Conservation (phyloP, 2,329 filamentous ascomycete species). For the Penicillium capsulatum region DNA sequence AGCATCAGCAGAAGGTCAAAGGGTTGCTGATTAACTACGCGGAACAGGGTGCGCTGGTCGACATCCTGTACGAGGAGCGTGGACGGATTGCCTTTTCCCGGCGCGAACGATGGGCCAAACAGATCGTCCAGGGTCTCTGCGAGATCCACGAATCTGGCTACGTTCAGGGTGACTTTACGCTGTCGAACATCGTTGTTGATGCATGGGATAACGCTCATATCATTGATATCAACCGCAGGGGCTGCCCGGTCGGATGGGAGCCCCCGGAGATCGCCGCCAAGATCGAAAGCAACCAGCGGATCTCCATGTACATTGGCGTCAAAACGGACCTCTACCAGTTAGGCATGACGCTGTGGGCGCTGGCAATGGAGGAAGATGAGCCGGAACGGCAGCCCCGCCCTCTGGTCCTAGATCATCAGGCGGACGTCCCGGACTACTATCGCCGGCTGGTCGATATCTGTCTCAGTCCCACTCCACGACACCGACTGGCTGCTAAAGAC, state of each 20-base stretch:
- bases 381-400: conserved; percentile 76
- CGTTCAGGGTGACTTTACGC: conserved; percentile 94
- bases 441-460: conserved; percentile 70
- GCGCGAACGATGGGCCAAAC: conserved; percentile 81
- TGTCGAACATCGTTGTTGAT: conserved; percentile 96
- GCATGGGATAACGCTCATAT: conserved; percentile 81
- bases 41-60: conserved; percentile 79
- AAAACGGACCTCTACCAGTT: conserved; percentile 96
- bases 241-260: conserved; percentile 98
- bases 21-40: conserved; percentile 87
- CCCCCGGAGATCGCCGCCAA: conserved; percentile 84
- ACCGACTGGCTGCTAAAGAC: conserved; percentile 67
- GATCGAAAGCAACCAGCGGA: conserved; percentile 81
- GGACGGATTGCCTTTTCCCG: conserved; percentile 62
- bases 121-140: conserved; percentile 82
- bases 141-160: conserved; percentile 96
- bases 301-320: conserved; percentile 96
- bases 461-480: conserved; percentile 67
- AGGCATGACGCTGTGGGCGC: conserved; percentile 93
- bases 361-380: conserved; percentile 84
- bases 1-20: conserved; percentile 68
- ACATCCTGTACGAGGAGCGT: conserved; percentile 78
- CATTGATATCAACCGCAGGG: conserved; percentile 95
- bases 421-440: conserved; percentile 70
- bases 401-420: conserved; percentile 54